Base-by-base conservation (phyloP, 1,284 basidiomycete species). In the Inonotus hispidus region DNA sequence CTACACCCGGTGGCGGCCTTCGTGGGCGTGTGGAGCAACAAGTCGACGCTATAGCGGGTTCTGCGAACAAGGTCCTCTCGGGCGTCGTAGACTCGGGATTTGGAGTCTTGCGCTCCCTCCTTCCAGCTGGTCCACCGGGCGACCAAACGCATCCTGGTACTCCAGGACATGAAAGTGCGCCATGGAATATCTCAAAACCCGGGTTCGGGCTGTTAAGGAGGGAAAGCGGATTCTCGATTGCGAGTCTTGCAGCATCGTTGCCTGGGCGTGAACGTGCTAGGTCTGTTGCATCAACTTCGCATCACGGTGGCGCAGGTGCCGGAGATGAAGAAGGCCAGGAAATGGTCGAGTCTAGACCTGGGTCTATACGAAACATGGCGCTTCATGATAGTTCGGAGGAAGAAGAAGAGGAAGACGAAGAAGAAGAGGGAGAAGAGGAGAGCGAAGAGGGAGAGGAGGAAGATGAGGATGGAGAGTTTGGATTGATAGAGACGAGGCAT, bases 71-170 rank as follows among this genome's bases (percentile, higher is more conserved):
- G 70, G 90, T 93, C 49, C 79, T 94, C 57, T 85, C 80, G 0
- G 92, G 91, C 21, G 92, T 95, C 41, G 87, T 95, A 56, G 93
- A 94, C 69, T 85, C 90, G 0, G 92, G 83, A 11, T 84, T 94
- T 73, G 88, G 89, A 10, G 89, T 93, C 50, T 77, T 94, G 1
- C 82, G 88, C 16, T 85, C 90, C 0, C 75, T 95, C 19, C 72
- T 79, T 7, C 76, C 74, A 2, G 74, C 71, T 19, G 41, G 16
- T 5, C 66, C 32, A 16, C 69, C 68, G 2, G 64, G 70, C 1
- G 70, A 71, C 32, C 58, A 70, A 2, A 63, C 69, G 10, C 65
- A 66, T 16, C 66, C 70, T 62, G 71, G 71, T 56, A 65, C 71
- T 1, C 67, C 70, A 11, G 59, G 66, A 57, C 66, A 67, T 37